Evolutionary conservation across 169 alveolate genomes (phyloP).

Genomic region (Plasmodium billcollinsi): DNA sequence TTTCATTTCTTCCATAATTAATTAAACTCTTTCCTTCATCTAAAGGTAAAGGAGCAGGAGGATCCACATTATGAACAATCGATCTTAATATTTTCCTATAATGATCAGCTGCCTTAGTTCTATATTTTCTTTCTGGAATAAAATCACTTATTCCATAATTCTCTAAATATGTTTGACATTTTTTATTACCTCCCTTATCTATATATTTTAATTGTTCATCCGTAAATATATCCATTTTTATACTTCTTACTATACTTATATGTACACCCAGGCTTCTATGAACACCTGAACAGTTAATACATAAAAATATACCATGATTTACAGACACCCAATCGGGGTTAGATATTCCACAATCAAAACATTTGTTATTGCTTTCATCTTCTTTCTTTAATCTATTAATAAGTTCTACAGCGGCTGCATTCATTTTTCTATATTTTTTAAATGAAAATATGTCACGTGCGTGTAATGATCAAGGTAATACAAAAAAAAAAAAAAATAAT

Average conservation of each 20-base stretch:
- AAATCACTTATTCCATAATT: slow-evolving; percentile 81
- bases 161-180: slow-evolving; percentile 80
- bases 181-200: slow-evolving; percentile 87
- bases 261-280: slow-evolving; percentile 94
- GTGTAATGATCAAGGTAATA: no score
- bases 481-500: no score
- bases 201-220: slow-evolving; percentile 89
- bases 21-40: slow-evolving; percentile 61
- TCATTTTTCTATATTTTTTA: slow-evolving; percentile 16
- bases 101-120: slow-evolving; percentile 87
- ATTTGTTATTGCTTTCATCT: slow-evolving; percentile 78
- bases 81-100: slow-evolving; percentile 79
- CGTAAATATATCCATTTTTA: slow-evolving; percentile 96
- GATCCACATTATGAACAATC: slow-evolving; percentile 64
- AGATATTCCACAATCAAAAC: slow-evolving; percentile 88
- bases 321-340: slow-evolving; percentile 97
- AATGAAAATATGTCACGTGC: neutral
- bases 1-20: slow-evolving; percentile 65
- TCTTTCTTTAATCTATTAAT: slow-evolving; percentile 62
- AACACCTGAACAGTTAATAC: slow-evolving; percentile 95
- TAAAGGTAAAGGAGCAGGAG: slow-evolving; percentile 65
- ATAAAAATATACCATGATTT: slow-evolving; percentile 95
- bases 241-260: slow-evolving; percentile 93
- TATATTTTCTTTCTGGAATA: slow-evolving; percentile 82
- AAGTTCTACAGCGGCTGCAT: slow-evolving; percentile 67